Base-by-base conservation (phyloP, 306 rosid species). In the Dalbergia cultrata region DNA sequence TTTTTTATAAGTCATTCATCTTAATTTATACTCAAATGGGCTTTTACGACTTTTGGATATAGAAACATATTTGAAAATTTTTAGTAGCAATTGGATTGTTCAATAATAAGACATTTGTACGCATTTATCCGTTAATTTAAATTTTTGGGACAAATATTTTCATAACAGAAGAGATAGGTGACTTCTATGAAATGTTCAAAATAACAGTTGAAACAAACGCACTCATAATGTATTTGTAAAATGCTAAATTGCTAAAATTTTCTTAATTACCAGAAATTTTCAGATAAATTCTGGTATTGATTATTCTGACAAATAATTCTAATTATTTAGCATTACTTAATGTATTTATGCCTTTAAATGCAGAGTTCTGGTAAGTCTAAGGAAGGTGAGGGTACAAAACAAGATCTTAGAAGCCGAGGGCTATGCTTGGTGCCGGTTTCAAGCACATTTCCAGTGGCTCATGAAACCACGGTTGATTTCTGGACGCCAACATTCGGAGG, bases 401-500 rank as follows among this genome's bases (percentile, higher is more conserved):
- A 96, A 67, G 99, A 96, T 68, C 93, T 96, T 7, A 93, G 93
- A 87, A 92, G 92, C 79, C 81, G 99, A 83, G 99, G 99, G 70
- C 89, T 96, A 33, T 96, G 99, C 72, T 85, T 96, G 85, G 99
- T 96, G 63, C 99, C 99, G 0, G 90, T 90, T 82, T 93, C 99
- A 6, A 96, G 93, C 75, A 96, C 98, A 73, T 93, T 87, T 81
- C 99, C 98, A 0, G 90, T 93, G 52, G 89, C 98, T 67, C 99
- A 93, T 72, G 99, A 92, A 83, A 88, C 88, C 49, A 77, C 98
- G 0, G 94, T 96, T 44, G 98, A 96, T 88, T 93, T 96, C 84
- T 96, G 99, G 99, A 96, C 97, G 8, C 97, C 98, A 65, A 89
- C 97, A 74, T 96, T 89, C 44, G 97, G 94, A 83, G 98, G 94